Conservation (phyloP, 768 basidiomycete genomes). For the Lentinula aciculospora region DNA sequence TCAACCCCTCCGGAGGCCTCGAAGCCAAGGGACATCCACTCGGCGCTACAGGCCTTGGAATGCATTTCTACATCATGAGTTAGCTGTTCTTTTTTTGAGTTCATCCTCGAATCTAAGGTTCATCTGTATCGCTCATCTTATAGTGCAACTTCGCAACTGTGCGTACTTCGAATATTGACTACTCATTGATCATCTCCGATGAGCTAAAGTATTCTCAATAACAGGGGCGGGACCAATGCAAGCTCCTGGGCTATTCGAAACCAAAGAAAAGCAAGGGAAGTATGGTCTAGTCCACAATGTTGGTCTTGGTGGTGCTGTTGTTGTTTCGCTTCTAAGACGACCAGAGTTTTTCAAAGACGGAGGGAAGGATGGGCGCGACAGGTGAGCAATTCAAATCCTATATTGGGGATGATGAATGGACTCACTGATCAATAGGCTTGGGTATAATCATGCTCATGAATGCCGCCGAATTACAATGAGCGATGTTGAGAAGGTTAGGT, state of each 20-base stretch:
- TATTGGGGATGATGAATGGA: neutral
- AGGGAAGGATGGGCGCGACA: slow-evolving; percentile 60
- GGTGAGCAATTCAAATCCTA: slow-evolving; percentile 32
- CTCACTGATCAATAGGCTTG: slow-evolving; percentile 41
- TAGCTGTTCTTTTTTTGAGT: slow-evolving; percentile 18
- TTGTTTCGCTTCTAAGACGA: slow-evolving; percentile 68
- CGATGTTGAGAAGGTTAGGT: slow-evolving; percentile 76
- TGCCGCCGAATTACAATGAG: slow-evolving; percentile 53
- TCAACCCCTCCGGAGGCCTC: slow-evolving; percentile 82
- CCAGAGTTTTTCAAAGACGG: slow-evolving; percentile 71
- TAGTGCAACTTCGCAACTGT: slow-evolving; percentile 77
- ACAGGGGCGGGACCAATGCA: slow-evolving; percentile 85
- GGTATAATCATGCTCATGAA: slow-evolving; percentile 76
- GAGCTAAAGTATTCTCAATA: neutral
- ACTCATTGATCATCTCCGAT: no score
- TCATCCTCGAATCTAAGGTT: neutral
- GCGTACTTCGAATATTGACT: slow-evolving; percentile 8
- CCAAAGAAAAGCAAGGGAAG: slow-evolving; percentile 61
- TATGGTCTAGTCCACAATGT: slow-evolving; percentile 81
- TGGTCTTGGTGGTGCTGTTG: slow-evolving; percentile 76
- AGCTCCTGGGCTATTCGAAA: slow-evolving; percentile 62
- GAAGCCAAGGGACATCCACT: slow-evolving; percentile 89
- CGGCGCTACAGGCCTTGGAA: slow-evolving; percentile 77
- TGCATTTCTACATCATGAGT: slow-evolving; percentile 87
- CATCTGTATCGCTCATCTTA: neutral